Evolutionary conservation across 768 basidiomycete genomes (phyloP), one percentile per base, ranked within the genome.

Genomic region (Phlebiopsis gigantea): DNA sequence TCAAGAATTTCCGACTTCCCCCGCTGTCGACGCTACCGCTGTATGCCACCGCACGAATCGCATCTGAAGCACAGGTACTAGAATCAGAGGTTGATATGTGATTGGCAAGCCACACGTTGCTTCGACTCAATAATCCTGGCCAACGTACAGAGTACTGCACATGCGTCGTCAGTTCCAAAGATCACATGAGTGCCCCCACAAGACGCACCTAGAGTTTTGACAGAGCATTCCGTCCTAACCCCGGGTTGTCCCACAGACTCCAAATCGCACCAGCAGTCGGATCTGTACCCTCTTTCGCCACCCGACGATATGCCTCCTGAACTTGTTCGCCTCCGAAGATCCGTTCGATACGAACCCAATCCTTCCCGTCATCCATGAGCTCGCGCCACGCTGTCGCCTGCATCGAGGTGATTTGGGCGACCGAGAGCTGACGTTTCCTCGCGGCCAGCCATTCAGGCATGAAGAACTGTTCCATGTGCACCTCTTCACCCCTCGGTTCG

Each of bases 391-490:
- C 87, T 9, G 68, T 46, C 46, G 74, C 70, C 64, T 87, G 87
- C 59, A 78, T 64, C 9, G 53, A 55, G 42, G 76, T 74, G 48
- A 88, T 84, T 56, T 81, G 75, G 12, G 63, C 47, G 0, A 76
- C 60, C 0, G 77, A 66, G 1, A 85, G 69, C 58, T 84, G 75
- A 47, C 71, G 69, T 62, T 72, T 75, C 14, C 85, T 82, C 21
- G 77, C 71, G 43, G 77, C 73, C 1, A 88, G 72, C 87, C 87
- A 88, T 66, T 85, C 83, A 2, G 77, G 77, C 83, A 82, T 85
- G 69, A 88, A 88, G 65, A 88, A 88, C 14, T 69, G 68, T 60
- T 85, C 83, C 10, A 77, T 57, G 2, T 63, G 65, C 29, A 30
- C 22, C 9, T 42, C 12, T 6, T 24, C 49, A 21, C 8, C 15